Base-by-base conservation (phyloP, 2,329 filamentous ascomycete genomes). In the Chaetomiaceae sp. region DNA sequence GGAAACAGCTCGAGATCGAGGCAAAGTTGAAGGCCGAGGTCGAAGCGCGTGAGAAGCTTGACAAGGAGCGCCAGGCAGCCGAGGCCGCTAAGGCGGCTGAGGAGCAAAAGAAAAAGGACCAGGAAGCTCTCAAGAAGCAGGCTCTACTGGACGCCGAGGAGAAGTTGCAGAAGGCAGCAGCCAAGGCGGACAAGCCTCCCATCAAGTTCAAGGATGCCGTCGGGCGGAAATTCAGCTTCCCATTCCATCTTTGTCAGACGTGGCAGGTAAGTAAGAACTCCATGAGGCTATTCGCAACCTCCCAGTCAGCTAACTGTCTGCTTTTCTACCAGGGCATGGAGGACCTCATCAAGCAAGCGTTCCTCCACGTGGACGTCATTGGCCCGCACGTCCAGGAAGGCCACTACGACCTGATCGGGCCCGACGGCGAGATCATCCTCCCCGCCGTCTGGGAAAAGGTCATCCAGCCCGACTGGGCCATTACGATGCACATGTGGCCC, bases 151-250 rank as follows among this genome's bases (percentile, higher is more conserved):
- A 73, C 42, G 67, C 68, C 15, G 72, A 73, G 58, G 56, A 58
- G 26, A 72, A 72, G 57, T 65, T 67, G 8, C 65, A 70, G 32
- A 71, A 73, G 51, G 68, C 65, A 2, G 61, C 59, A 12, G 67
- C 65, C 53, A 71, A 72, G 54, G 75, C 75, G 50, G 77, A 83
- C 33, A 86, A 88, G 64, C 73, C 81, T 35, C 87, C 86, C 2
- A 87, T 95, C 63, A 84, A 83, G 56, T 95, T 95, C 70, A 94
- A 94, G 67, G 90, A 96, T 62, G 89, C 89, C 1, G 81, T 96
- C 14, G 87, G 88, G 26, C 78, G 90, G 55, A 95, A 94, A 65
- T 96, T 94, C 64, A 93, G 81, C 66, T 95, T 96, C 60, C 90
- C 90, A 1, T 95, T 84, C 67, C 80, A 90, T 53, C 65, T 94